A percentile compares a stretch with the other conserved stretches of the same genome.
Conservation (phyloP, 2,329 filamentous ascomycete genomes). For the Trichoderma atrobrunneum region DNA sequence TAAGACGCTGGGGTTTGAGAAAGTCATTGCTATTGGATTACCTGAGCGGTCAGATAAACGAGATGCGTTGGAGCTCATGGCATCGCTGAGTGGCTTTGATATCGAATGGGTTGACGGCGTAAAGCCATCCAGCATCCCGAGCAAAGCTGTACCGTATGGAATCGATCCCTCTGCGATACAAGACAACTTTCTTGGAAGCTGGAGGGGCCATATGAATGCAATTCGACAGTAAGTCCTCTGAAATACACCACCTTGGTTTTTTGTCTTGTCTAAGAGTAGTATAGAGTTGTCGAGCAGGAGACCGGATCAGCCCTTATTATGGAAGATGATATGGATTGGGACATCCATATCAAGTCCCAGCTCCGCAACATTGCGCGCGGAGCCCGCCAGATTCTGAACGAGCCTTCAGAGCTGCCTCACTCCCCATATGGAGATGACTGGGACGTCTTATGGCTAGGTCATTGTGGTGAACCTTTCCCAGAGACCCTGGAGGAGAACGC, state of each 20-base stretch:
- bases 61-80: conserved; percentile 47
- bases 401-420: not conserved
- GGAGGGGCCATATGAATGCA: conserved; percentile 41
- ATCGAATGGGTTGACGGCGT: conserved; percentile 49
- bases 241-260: not conserved
- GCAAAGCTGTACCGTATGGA: conserved; percentile 36
- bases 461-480: conserved; percentile 39
- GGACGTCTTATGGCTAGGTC: conserved; percentile 51
- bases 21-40: conserved; percentile 51
- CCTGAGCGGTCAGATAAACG: conserved; percentile 48
- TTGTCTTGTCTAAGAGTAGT: not conserved
- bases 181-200: conserved; percentile 40
- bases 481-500: conserved; percentile 24
- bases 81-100: conserved; percentile 43
- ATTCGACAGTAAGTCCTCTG: conserved; percentile 28
- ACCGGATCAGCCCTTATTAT: conserved; percentile 41
- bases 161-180: conserved; percentile 27
- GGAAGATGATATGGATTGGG: conserved; percentile 47
- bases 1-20: conserved; percentile 37
- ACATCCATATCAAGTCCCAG: conserved; percentile 35
- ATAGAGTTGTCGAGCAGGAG: conserved; percentile 33
- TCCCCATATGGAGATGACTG: conserved; percentile 49
- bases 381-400: not conserved
- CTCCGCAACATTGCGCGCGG: conserved; percentile 18
- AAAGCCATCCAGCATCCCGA: conserved; percentile 35